Evolutionary conservation across 345 rosid genomes (phyloP).

Genomic region (Sonneratia alba): DNA sequence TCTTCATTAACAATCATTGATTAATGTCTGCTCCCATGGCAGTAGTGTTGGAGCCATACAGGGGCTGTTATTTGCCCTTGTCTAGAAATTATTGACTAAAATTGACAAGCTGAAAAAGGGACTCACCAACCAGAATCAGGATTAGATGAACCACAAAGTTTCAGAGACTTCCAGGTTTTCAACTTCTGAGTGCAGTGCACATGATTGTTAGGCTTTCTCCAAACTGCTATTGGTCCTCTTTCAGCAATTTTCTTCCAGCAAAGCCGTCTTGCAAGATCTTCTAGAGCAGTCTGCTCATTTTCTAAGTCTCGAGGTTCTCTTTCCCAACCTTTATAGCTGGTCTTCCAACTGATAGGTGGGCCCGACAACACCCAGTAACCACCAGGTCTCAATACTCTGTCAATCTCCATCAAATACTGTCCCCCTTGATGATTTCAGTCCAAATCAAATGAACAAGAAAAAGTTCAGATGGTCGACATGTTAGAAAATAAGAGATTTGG

Average conservation of each 20-base stretch:
- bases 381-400: slow-evolving; percentile 56
- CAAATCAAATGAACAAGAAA: background rate
- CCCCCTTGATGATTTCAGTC: slow-evolving; percentile 34
- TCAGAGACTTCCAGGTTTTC: slow-evolving; percentile 26
- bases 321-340: slow-evolving; percentile 36
- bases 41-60: background rate
- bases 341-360: slow-evolving; percentile 52
- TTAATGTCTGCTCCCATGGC: background rate
- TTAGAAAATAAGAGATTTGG: background rate
- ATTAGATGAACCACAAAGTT: slow-evolving; percentile 28
- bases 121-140: slow-evolving; percentile 50
- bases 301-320: slow-evolving; percentile 29
- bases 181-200: slow-evolving; percentile 32
- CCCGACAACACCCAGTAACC: slow-evolving; percentile 69
- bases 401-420: slow-evolving; percentile 59
- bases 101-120: slow-evolving; percentile 9
- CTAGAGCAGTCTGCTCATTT: slow-evolving; percentile 37
- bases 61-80: background rate
- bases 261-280: slow-evolving; percentile 38
- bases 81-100: background rate
- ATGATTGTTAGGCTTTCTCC: slow-evolving; percentile 65
- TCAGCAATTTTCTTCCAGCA: slow-evolving; percentile 70
- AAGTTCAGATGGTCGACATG: background rate
- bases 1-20: background rate
- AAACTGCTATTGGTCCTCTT: slow-evolving; percentile 39